Evolutionary conservation across 768 basidiomycete species (phyloP), one percentile per base, ranked within the genome.

Genomic region (Suillus discolor): DNA sequence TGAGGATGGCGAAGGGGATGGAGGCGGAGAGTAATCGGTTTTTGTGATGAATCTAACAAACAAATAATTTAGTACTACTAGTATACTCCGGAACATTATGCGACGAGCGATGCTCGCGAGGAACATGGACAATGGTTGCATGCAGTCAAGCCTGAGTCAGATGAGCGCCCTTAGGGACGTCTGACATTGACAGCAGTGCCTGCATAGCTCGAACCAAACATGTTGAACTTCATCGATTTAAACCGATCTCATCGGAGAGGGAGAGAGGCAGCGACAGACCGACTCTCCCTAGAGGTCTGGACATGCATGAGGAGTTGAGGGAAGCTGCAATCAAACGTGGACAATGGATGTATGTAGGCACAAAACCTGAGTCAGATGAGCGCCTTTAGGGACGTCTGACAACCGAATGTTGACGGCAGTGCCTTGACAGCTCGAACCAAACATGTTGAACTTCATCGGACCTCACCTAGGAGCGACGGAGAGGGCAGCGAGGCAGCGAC

Each of bases 1-100:
- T 81, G 59, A 68, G 79, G 64, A 80, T 82, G 70, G 82, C 82
- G 20, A 80, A 77, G 68, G 83, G 83, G n/a, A 73, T 81, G 65
- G 75, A 78, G 16, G 65, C 73, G 0, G 67, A 70, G 1, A 78
- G 74, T n/a, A 83, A 79, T 68, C 76, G 81, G 36, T 81, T 84
- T 66, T 71, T 84, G 61, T 84, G 75, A 79, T 28, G 13, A 7
- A 59, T 38, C 9, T 41, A 39, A 62, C 6, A 20, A 31, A 62
- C 23, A 53, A n/a, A 28, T 57, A 57, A 28, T 11, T 41, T 28
- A 61, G 23, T 39, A 39, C 16, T 61, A 28, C 20, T n/a, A 51
- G 49, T 25, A 59, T 59, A 59, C 16, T 16, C 25, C 39, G 16
- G 38, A 25, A 41, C 9, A 41, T 28, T 59, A 41, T 23, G 25